Base-by-base conservation (phyloP, 306 rosid genomes). In the Senna tora region DNA sequence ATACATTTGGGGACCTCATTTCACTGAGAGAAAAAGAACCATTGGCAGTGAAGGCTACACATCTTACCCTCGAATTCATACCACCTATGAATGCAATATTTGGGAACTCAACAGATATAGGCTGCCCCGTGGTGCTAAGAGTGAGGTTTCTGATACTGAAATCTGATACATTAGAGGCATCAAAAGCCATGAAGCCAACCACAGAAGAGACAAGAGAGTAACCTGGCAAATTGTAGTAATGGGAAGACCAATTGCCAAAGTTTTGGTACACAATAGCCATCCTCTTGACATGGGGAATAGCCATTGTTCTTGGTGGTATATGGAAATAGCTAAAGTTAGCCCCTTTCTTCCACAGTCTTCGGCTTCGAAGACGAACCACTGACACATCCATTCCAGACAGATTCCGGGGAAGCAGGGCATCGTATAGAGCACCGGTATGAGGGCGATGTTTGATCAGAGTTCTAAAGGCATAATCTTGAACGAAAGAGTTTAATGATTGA, bases 101-200 rank as follows among this genome's bases (percentile, higher is more conserved):
- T 25, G 80, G 88, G 59, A 94, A 89, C 7, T 69, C 77, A 67
- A 94, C 78, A 65, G 69, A 57, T 55, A 91, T 83, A 11, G 87
- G 95, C 9, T 81, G 76, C 50, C 86, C 98, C 80, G 34, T 81
- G 19, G 96, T 84, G 51, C 30, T 76, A 43, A 94, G 84, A 50
- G 67, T 79, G 67, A 89, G 81, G 65, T 78, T 86, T 79, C 74
- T 82, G 49, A 75, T 41, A 68, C 72, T 80, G 28, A 38, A 65
- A 22, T 78, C 74, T 7, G 83, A 63, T 13, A 81, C 79, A 77
- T 93, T 82, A 10, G 96, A 87, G 16, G 92, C 96, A 77, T 93
- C 93, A 61, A 88, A 94, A 75, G 76, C 98, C 80, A 74, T 60
- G 77, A 94, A 89, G 32, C 98, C 94, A 52, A 94, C 80, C 28